These are phyloP conservation scores for Rhynchospora tenuis DNA, from an alignment of 176 grass and related monocot genomes.

Conservation along the genomic window DNA sequence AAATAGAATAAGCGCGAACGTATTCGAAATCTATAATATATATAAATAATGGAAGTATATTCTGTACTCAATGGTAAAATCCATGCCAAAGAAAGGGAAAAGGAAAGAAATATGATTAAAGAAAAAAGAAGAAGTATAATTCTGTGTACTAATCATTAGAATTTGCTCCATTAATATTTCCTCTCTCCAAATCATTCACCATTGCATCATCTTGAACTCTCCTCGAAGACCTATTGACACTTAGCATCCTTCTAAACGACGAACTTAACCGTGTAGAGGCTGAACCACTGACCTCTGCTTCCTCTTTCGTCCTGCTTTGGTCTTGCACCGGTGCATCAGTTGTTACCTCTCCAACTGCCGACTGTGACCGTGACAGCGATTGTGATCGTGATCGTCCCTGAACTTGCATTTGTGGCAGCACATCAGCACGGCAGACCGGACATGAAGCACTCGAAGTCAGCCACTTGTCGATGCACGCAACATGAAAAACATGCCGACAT, in stretches of 20 bases:
- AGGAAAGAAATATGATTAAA: neutral
- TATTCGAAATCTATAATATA: neutral
- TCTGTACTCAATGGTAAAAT: neutral
- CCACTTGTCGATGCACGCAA: constrained; percentile 26
- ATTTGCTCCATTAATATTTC: constrained; percentile 5
- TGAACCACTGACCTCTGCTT: neutral
- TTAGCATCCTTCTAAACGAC: constrained; percentile 18
- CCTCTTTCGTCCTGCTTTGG: neutral
- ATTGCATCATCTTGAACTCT: constrained; percentile 19
- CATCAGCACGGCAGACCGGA: constrained; percentile 24
- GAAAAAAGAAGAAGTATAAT: neutral
- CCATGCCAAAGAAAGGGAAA: neutral
- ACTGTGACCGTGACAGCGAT: neutral
- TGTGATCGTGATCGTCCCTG: neutral
- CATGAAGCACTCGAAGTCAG: constrained; percentile 15
- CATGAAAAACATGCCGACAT: constrained; percentile 25
- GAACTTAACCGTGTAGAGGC: constrained; percentile 20
- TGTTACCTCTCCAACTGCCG: neutral
- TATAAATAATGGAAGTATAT: neutral
- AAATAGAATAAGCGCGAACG: neutral
- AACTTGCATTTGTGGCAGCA: neutral
- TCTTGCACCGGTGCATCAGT: neutral
- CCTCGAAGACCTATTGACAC: constrained; percentile 10
- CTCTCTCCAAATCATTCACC: constrained; percentile 26
- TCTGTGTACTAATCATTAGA: constrained; percentile 5